These are phyloP conservation scores for Geotrichum histeridarum DNA, from an alignment of 1,139 yeast species.

Conservation along the genomic window DNA sequence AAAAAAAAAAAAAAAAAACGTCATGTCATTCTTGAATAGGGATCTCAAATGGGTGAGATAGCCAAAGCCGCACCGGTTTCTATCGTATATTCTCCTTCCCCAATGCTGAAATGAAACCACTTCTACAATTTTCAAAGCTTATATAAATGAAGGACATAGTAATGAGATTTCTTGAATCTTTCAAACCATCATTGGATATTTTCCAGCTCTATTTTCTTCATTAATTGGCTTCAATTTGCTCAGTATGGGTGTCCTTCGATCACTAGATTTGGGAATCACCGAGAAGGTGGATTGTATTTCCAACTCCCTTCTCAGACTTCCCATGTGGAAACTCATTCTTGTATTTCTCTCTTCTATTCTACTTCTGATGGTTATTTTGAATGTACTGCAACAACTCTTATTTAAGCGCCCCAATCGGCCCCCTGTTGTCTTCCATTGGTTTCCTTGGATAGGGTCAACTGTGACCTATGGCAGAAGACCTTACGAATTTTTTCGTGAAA, in stretches of 20 bases:
- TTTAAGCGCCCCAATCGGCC: slow-evolving; percentile 57
- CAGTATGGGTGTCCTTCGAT: slow-evolving; percentile 19
- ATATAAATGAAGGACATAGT: background rate
- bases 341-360: slow-evolving; percentile 28
- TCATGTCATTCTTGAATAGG: background rate
- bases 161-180: background rate
- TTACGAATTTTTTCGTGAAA: slow-evolving; percentile 74
- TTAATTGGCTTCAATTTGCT: too few species aligned
- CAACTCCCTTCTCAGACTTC: slow-evolving; percentile 22
- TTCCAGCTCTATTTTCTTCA: background rate
- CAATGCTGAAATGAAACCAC: background rate
- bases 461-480: slow-evolving; percentile 87
- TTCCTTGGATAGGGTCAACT: slow-evolving; percentile 96
- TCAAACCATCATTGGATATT: background rate
- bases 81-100: background rate
- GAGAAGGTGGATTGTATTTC: slow-evolving; percentile 5
- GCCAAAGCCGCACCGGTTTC: background rate
- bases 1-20: too few species aligned
- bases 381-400: slow-evolving; percentile 62
- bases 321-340: slow-evolving; percentile 30
- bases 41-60: background rate
- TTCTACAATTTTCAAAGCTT: background rate
- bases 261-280: slow-evolving; percentile 33
- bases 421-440: slow-evolving; percentile 86
- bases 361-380: slow-evolving; percentile 47